These are phyloP conservation scores for Stephania yunnanensis DNA, from an alignment of 164 flowering plant species.

Conservation along the genomic window DNA sequence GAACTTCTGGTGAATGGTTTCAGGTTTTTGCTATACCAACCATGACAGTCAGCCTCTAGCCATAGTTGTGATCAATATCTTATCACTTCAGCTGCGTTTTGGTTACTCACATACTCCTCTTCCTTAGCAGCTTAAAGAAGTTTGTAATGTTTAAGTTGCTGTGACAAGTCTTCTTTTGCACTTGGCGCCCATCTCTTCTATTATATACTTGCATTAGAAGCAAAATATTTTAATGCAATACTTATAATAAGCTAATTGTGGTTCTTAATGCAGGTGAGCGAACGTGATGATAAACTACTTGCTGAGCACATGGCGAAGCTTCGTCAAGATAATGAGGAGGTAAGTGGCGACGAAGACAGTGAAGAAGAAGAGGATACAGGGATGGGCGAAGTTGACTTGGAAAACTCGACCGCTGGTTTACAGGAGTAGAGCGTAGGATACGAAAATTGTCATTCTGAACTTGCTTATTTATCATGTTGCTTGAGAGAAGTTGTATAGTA, in stretches of 20 bases:
- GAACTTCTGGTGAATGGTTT: not conserved
- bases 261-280: conserved; percentile 63
- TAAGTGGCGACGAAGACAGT: conserved; percentile 72
- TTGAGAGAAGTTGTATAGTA: conserved; percentile 14
- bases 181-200: no score
- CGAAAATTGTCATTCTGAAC: not conserved
- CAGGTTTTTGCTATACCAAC: not conserved
- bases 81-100: not conserved
- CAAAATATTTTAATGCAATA: not conserved
- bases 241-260: not conserved
- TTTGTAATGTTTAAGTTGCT: not conserved
- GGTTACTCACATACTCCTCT: not conserved
- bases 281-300: conserved; percentile 79
- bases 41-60: no score
- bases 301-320: conserved; percentile 76
- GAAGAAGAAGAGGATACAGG: conserved; percentile 96
- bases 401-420: conserved; percentile 35
- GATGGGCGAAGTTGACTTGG: conserved; percentile 78
- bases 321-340: conserved; percentile 54
- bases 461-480: not conserved
- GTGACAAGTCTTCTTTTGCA: not conserved
- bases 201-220: not conserved
- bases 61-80: not conserved
- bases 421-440: conserved; percentile 23
- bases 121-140: not conserved